Conservation (phyloP, 2,329 filamentous ascomycete species). For the Zymoseptoria crescenta region DNA sequence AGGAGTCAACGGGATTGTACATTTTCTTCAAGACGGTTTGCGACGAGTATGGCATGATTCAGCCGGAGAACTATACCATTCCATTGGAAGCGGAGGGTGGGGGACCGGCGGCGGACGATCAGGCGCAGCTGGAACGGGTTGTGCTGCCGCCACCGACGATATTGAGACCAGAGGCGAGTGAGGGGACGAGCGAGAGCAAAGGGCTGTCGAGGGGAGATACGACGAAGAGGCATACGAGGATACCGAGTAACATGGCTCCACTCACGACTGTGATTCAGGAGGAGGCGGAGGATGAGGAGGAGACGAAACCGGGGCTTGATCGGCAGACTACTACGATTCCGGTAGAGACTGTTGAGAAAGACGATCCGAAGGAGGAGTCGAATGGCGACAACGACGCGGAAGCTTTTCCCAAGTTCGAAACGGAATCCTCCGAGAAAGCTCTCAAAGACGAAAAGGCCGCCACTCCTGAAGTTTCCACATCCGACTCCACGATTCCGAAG, state of each 20-base stretch:
- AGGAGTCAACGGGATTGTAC: slow-evolving; percentile 84
- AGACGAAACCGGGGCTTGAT: slow-evolving; percentile 19
- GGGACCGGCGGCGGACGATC: slow-evolving; percentile 39
- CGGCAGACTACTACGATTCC: slow-evolving; percentile 15
- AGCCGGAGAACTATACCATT: slow-evolving; percentile 91
- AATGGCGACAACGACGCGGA: neutral
- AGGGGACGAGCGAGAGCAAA: slow-evolving; percentile 28
- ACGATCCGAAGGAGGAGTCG: slow-evolving; percentile 4
- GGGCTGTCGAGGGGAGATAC: slow-evolving; percentile 55
- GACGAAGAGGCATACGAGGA: slow-evolving; percentile 76
- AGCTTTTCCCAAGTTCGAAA: neutral
- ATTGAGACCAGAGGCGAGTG: slow-evolving; percentile 13
- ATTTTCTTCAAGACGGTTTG: slow-evolving; percentile 96
- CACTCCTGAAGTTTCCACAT: neutral
- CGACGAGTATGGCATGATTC: slow-evolving; percentile 81
- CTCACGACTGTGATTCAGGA: slow-evolving; percentile 78
- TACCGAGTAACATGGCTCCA: slow-evolving; percentile 67
- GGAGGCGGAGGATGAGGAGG: slow-evolving; percentile 56
- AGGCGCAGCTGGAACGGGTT: slow-evolving; percentile 5
- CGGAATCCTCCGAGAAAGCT: neutral
- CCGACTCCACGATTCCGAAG: neutral
- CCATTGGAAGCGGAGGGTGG: slow-evolving; percentile 86
- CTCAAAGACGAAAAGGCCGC: neutral
- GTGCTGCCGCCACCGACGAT: slow-evolving; percentile 7
- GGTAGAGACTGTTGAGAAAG: slow-evolving; percentile 2